Percentiles rank a stretch among this genome's conserved stretches.
Conservation (phyloP, 768 basidiomycete genomes). For the Mrakia frigida region DNA sequence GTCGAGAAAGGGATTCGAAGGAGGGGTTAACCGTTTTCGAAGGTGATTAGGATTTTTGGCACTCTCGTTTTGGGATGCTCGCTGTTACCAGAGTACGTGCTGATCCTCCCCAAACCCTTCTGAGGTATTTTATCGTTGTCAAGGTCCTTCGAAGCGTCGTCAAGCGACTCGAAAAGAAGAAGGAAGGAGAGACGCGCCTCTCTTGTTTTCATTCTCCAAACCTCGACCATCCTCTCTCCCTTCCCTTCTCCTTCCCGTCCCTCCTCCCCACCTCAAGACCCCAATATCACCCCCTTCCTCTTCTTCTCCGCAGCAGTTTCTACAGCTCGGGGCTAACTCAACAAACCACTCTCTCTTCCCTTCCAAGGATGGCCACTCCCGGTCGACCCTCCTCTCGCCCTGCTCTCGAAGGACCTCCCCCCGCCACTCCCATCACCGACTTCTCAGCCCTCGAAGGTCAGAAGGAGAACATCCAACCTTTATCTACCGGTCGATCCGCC, state of each 20-base stretch:
- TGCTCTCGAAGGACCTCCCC: neutral
- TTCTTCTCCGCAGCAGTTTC: too few relatives aligned
- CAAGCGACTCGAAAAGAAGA: neutral
- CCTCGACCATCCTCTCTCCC: neutral
- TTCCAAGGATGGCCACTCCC: neutral
- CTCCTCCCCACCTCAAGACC: neutral
- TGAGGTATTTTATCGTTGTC: neutral
- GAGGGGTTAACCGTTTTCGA: neutral
- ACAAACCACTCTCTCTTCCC: neutral
- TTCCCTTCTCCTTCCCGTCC: neutral
- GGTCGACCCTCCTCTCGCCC: neutral
- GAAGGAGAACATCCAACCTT: slow-evolving; percentile 52
- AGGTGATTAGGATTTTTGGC: neutral
- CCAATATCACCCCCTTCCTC: neutral
- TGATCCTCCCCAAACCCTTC: too few relatives aligned
- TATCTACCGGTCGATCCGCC: slow-evolving; percentile 48
- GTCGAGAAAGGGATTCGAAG: neutral
- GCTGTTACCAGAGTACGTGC: too few relatives aligned
- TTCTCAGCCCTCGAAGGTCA: slow-evolving; percentile 48
- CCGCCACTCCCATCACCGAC: slow-evolving; percentile 45
- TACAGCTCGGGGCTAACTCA: neutral
- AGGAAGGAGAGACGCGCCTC: neutral
- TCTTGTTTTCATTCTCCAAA: neutral
- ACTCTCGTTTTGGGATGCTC: neutral
- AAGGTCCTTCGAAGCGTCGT: neutral